Evolutionary conservation across 805 yeast species (phyloP).

Genomic region (Osmozyma mogii): DNA sequence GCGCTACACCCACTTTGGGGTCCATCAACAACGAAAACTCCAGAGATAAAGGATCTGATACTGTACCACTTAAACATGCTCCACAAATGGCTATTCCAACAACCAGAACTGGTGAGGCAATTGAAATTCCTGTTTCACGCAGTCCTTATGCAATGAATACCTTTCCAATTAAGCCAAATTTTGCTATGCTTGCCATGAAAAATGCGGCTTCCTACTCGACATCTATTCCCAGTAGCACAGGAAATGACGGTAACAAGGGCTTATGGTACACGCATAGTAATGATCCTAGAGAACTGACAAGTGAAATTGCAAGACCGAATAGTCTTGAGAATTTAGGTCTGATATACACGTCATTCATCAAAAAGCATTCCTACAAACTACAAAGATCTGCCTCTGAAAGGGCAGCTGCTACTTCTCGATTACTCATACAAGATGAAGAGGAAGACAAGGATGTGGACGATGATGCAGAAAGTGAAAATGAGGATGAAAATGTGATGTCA

Average conservation of each 20-base stretch:
- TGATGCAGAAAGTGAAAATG: constrained; percentile 35
- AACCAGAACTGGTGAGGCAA: constrained; percentile 68
- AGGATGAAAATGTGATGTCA: constrained; percentile 66
- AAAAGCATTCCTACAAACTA: constrained; percentile 9
- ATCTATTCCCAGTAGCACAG: no score
- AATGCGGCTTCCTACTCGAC: not conserved
- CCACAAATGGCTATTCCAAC: constrained; percentile 73
- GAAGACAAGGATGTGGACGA: no score
- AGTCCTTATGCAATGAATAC: constrained; percentile 6
- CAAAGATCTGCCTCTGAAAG: no score
- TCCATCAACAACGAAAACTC: no score
- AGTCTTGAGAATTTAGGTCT: constrained; percentile 22
- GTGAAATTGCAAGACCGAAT: constrained; percentile 10
- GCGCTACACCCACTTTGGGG: no score
- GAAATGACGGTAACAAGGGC: no score
- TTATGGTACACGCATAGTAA: no score
- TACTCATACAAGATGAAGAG: no score
- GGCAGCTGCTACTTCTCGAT: no score
- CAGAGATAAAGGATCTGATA: constrained; percentile 10
- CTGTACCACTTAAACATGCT: constrained; percentile 16
- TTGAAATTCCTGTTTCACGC: constrained; percentile 51
- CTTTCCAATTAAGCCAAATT: not conserved
- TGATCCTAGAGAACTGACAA: no score
- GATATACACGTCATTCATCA: constrained; percentile 16
- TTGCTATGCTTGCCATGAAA: not conserved